These are phyloP conservation scores for Pisolithus microcarpus DNA, from an alignment of 768 basidiomycete species.

Conservation along the genomic window DNA sequence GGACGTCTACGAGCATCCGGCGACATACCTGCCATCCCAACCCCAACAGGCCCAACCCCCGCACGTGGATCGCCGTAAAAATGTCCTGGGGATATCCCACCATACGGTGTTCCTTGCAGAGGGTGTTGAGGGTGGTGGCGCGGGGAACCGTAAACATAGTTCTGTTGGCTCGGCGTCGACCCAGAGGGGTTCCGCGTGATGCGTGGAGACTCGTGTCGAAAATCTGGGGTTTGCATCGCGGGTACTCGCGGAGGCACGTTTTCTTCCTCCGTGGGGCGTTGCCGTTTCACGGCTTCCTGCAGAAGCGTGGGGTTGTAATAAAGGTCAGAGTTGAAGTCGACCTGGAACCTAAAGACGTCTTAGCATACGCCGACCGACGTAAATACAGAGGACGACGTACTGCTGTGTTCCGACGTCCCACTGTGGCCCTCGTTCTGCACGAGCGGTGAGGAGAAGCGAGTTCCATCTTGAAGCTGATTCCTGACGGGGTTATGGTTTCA, in stretches of 20 bases:
- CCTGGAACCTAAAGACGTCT: slow-evolving; percentile 49
- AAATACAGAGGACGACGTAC: slow-evolving; percentile 36
- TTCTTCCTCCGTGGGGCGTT: slow-evolving; percentile 25
- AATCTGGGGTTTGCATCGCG: slow-evolving; percentile 29
- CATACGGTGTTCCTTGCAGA: slow-evolving; percentile 22
- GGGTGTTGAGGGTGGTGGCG: slow-evolving; percentile 27
- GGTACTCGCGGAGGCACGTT: slow-evolving; percentile 15
- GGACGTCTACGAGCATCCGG: slow-evolving; percentile 27
- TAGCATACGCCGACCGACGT: background rate
- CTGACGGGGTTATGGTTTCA: slow-evolving; percentile 16
- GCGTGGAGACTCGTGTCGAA: slow-evolving; percentile 28
- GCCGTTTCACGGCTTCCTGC: slow-evolving; percentile 40
- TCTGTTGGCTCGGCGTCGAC: slow-evolving; percentile 20
- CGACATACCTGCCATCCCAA: slow-evolving; percentile 31
- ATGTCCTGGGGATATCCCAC: slow-evolving; percentile 32
- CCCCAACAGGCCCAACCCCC: slow-evolving; percentile 20
- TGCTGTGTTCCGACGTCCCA: slow-evolving; percentile 86
- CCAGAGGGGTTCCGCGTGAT: slow-evolving; percentile 25
- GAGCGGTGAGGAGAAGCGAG: slow-evolving; percentile 66
- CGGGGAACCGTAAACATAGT: slow-evolving; percentile 24
- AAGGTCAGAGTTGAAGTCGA: slow-evolving; percentile 63
- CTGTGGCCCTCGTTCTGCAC: slow-evolving; percentile 77
- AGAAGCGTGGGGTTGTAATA: slow-evolving; percentile 68
- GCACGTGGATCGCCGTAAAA: slow-evolving; percentile 33
- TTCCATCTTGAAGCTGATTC: slow-evolving; percentile 87